Percentiles rank a stretch among this genome's conserved stretches.
These are phyloP conservation scores for Hanseniaspora occidentalis DNA, from an alignment of 805 yeast species.

Conservation along the genomic window DNA sequence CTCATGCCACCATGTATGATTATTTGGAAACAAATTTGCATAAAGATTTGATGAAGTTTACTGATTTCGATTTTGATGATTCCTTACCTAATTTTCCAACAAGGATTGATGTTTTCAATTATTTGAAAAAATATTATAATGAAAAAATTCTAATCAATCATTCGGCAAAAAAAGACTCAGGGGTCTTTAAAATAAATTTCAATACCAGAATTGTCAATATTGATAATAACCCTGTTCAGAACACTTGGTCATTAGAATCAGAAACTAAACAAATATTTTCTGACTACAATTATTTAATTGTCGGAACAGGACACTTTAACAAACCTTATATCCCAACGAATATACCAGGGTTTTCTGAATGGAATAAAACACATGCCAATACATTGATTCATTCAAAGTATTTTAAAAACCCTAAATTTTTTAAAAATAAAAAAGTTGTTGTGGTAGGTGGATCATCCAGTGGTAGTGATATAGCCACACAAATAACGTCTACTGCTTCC, in stretches of 20 bases:
- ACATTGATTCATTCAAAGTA: conserved; percentile 26
- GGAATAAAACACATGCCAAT: conserved; percentile 21
- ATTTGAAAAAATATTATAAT: conserved; percentile 43
- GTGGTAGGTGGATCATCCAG: conserved; percentile 33
- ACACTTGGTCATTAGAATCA: conserved; percentile 6
- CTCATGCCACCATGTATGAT: conserved; percentile 38
- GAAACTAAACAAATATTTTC: conserved; percentile 20
- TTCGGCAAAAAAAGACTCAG: conserved; percentile 14
- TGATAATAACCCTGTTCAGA: conserved; percentile 10
- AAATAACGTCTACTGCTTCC: conserved; percentile 22
- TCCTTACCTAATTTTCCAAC: conserved; percentile 41
- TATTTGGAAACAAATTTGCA: conserved; percentile 60
- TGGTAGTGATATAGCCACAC: conserved; percentile 34
- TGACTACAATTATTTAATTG: conserved; percentile 28
- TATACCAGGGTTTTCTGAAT: conserved; percentile 28
- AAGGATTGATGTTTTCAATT: conserved; percentile 47
- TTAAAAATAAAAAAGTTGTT: conserved; percentile 23
- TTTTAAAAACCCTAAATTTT: conserved; percentile 23
- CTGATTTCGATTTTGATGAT: conserved; percentile 36
- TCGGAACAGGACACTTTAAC: conserved; percentile 34
- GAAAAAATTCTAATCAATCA: conserved; percentile 10
- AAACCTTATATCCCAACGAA: conserved; percentile 27
- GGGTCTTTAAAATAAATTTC: conserved; percentile 20
- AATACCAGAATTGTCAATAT: conserved; percentile 14
- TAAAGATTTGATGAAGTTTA: conserved; percentile 52